phyloP scores from a whole-genome alignment of 2,329 filamentous ascomycete genomes.

The Didymella segeticola region DNA sequence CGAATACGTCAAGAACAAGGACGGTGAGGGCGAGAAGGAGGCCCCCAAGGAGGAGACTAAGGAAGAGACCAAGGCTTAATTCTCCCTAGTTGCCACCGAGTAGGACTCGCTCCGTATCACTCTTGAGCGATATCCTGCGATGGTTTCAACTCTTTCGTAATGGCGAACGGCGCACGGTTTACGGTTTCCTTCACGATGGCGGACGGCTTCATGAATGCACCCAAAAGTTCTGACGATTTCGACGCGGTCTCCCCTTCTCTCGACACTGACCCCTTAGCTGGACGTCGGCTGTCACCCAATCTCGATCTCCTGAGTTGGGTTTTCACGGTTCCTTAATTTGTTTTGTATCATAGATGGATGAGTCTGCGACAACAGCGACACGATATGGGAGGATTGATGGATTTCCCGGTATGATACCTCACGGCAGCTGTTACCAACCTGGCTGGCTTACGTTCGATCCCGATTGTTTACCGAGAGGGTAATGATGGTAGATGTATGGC shows the following conservation, averaged over 20 bases:
- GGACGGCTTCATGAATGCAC: conserved; percentile 44
- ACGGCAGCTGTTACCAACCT: conserved; percentile 27
- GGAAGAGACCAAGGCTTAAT: conserved; percentile 54
- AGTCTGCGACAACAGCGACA: conserved; percentile 37
- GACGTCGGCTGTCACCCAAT: conserved; percentile 26
- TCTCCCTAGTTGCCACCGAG: conserved; percentile 39
- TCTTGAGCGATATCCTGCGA: conserved; percentile 34
- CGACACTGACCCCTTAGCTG: conserved; percentile 40
- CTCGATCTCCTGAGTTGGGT: conserved; percentile 24
- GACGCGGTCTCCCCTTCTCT: conserved; percentile 31
- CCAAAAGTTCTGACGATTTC: conserved; percentile 46
- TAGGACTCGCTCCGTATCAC: conserved; percentile 39
- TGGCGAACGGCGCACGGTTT: conserved; percentile 48
- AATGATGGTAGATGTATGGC: conserved; percentile 31
- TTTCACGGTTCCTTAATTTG: conserved; percentile 34
- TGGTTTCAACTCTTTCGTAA: conserved; percentile 37
- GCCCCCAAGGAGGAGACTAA: conserved; percentile 53
- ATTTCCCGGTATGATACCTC: conserved; percentile 41
- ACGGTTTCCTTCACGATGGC: conserved; percentile 37
- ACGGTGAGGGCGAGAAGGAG: conserved; percentile 48
- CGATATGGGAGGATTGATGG: conserved; percentile 32
- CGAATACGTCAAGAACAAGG: conserved; percentile 90
- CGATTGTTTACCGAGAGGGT: conserved; percentile 24
- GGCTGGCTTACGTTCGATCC: conserved; percentile 31
- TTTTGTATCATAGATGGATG: conserved; percentile 45